Evolutionary conservation across 108 stramenopile species (phyloP).

Genomic region (Nitzschia sp.): DNA sequence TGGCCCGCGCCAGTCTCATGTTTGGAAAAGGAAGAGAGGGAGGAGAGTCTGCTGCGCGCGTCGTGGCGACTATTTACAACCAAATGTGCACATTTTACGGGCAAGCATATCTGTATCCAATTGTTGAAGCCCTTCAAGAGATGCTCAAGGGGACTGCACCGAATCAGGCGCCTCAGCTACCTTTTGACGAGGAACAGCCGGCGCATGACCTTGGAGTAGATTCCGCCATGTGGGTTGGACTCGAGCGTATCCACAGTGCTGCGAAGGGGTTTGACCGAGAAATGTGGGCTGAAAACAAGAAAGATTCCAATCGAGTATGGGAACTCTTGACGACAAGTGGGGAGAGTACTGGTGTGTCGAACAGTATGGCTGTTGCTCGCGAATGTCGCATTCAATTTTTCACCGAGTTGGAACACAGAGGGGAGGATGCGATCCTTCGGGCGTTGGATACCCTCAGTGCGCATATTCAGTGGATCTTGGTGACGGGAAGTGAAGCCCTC

Average conservation of each 20-base stretch:
- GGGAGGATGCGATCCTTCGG: constrained; percentile 73
- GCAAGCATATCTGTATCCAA: constrained; percentile 74
- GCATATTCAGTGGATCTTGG: constrained; percentile 86
- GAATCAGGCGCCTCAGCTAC: constrained; percentile 65
- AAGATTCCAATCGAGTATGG: constrained; percentile 79
- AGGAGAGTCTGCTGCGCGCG: constrained; percentile 79
- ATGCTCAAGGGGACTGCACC: constrained; percentile 67
- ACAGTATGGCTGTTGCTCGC: constrained; percentile 59
- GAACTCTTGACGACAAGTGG: constrained; percentile 66
- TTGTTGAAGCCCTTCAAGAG: constrained; percentile 71
- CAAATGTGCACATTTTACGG: constrained; percentile 90
- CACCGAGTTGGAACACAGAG: constrained; percentile 76
- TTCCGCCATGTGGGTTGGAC: constrained; percentile 77
- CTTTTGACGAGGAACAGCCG: constrained; percentile 79
- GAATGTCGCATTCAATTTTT: constrained; percentile 71
- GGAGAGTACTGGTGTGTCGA: constrained; percentile 33
- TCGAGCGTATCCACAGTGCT: constrained; percentile 83
- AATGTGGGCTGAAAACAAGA: constrained; percentile 81
- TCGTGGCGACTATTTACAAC: constrained; percentile 73
- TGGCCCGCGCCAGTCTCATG: constrained; percentile 86
- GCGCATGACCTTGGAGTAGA: constrained; percentile 82
- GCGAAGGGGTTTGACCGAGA: constrained; percentile 87
- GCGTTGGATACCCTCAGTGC: constrained; percentile 80
- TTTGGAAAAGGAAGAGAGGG: constrained; percentile 67
- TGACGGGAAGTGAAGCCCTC: constrained; percentile 74